Evolutionary conservation across 371 early-diverging fungal genomes (phyloP).

Genomic region (Lichtheimia hyalospora): DNA sequence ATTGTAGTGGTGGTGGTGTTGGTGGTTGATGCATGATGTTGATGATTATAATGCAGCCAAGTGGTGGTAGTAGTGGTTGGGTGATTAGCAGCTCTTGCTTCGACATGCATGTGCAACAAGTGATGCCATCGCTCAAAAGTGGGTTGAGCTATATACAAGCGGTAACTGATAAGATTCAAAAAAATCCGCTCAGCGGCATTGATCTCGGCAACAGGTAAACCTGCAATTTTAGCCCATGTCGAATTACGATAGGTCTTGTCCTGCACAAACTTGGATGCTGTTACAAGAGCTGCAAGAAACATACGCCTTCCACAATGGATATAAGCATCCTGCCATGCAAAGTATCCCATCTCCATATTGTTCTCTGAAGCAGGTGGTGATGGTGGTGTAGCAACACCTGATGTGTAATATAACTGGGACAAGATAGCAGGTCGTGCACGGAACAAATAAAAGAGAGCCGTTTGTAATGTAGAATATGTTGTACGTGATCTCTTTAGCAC

Average conservation of each 20-base stretch:
- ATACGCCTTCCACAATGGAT: constrained; percentile 72
- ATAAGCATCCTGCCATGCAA: constrained; percentile 40
- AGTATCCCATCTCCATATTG: neutral
- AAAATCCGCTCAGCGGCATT: constrained; percentile 72
- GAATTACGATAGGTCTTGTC: constrained; percentile 76
- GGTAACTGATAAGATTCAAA: constrained; percentile 66
- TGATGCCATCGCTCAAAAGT: constrained; percentile 70
- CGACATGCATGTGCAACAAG: constrained; percentile 52
- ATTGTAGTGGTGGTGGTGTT: no score
- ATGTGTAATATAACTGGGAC: constrained; percentile 4
- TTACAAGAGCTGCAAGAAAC: constrained; percentile 69
- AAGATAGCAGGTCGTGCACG: constrained; percentile 43
- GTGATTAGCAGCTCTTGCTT: constrained; percentile 20
- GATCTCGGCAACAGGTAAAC: constrained; percentile 69
- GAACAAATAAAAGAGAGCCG: constrained; percentile 69
- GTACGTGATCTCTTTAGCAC: constrained; percentile 72
- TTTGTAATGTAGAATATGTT: constrained; percentile 78
- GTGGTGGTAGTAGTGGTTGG: no score
- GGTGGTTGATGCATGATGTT: no score
- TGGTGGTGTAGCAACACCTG: neutral
- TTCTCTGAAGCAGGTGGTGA: constrained; percentile 3
- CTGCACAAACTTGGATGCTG: constrained; percentile 73
- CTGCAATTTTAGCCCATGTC: constrained; percentile 78
- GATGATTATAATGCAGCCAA: no score
- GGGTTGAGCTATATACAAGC: constrained; percentile 61